Base-by-base conservation (phyloP, 2,329 filamentous ascomycete genomes). In the Aspergillus oerlinghausenensis region DNA sequence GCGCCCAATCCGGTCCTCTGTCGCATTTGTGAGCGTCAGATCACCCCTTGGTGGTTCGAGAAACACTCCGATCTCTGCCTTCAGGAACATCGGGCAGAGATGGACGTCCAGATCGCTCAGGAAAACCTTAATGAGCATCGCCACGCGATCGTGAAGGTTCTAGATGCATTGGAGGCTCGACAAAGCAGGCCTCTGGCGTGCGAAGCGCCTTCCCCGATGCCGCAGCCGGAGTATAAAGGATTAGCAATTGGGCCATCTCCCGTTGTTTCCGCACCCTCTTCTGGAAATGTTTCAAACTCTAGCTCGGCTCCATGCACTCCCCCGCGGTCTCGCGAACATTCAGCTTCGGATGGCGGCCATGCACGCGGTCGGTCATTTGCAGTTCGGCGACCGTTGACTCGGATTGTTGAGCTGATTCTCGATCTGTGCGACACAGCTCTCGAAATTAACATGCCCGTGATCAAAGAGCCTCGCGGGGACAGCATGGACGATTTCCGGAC, bases 21-120 rank as follows among this genome's bases (percentile, higher is more conserved):
- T 73, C 91, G 94, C 52, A 97, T 99, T 55, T 99, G 94, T 73
- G 94, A 99, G 72, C 90, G 94, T 54, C 91, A 97, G 60, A 97
- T 99, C 59, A 91, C 91, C 4, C 92, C 93, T 0, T 99, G 94
- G 94, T 99, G 94, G 95, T 99, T 99, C 66, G 94, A 99, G 75
- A 99, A 97, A 74, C 94, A 99, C 72, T 96, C 93, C 1, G 95
- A 99, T 67, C 79, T 97, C 21, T 99, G 94, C 69, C 80, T 97
- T 55, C 92, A 97, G 71, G 94, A 99, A 71, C 94, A 99, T 70
- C 88, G 89, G 52, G 93, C 94, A 0, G 94, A 99, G 72, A 95
- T 97, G 90, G 93, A 97, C 66, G 92, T 99, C 3, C 93, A 99
- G 71, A 88, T 97, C 80, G 86, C 92, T 5, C 94, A 99, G 69